Base-by-base conservation (phyloP, 345 rosid genomes). In the Luvunga scandens region DNA sequence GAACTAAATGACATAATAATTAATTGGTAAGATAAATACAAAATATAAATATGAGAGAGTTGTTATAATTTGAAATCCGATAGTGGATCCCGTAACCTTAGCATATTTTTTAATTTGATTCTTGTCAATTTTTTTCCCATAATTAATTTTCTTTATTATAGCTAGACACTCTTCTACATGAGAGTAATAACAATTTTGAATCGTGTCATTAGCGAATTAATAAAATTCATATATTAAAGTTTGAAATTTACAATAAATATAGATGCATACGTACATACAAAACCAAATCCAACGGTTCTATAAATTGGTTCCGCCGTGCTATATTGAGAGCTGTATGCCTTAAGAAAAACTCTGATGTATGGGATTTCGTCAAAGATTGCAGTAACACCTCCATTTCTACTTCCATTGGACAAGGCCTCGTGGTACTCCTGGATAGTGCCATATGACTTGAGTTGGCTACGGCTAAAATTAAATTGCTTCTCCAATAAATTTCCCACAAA, bases 231-330 rank as follows among this genome's bases (percentile, higher is more conserved):
- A 18, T 24, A 24, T 59, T 24, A 30, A 24, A 59, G 63, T 59
- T 2, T 24, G 30, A 59, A 59, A 66, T 66, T 6, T 0, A 36
- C 16, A 13, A 22, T 21, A 6, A 22, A 6, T 2, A 1, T 34
- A 4, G 10, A 1, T 13, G 50, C 3, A 4, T 34, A 66, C 22
- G 28, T 0, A 82, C 82, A 48, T 60, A 82, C 84, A 56, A 82
- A 82, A 3, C 77, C 84, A 36, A 82, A 82, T 25, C 84, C 84
- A 63, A 1, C 79, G 1, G 81, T 78, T 25, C 67, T 61, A 33
- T 34, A 78, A 1, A 71, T 74, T 34, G 73, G 76, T 53, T 62
- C 79, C 0, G 66, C 53, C 48, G 45, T 75, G 3, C 34, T 62
- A 25, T 65, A 82, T n/a, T 69, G 21, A 5, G 71, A 56, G 27